phyloP scores from a whole-genome alignment of 306 rosid species.

The Hylodesmum podocarpum region DNA sequence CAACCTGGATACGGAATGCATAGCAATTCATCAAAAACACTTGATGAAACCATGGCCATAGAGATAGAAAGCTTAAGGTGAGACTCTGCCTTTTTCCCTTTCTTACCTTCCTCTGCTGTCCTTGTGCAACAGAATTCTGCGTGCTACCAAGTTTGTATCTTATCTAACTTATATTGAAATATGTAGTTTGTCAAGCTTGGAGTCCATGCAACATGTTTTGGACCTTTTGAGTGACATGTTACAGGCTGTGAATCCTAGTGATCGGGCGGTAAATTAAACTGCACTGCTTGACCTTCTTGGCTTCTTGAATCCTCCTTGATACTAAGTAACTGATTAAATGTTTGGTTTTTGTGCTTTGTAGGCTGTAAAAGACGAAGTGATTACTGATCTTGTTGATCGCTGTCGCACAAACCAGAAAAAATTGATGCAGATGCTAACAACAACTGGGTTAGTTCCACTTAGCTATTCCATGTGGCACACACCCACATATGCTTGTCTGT shows the following conservation, averaged over 20 bases:
- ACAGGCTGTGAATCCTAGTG: constrained; percentile 81
- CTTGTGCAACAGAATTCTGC: not conserved
- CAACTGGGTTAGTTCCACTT: constrained; percentile 75
- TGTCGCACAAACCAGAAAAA: constrained; percentile 91
- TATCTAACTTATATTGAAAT: constrained; percentile 8
- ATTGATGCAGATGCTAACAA: constrained; percentile 95
- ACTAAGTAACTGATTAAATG: constrained; percentile 8
- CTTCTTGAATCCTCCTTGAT: constrained; percentile 17
- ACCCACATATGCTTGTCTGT: not conserved
- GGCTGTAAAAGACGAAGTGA: constrained; percentile 89
- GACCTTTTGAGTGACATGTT: constrained; percentile 95
- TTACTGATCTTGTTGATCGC: constrained; percentile 79
- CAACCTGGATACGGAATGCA: constrained; percentile 91
- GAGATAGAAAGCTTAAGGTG: constrained; percentile 88
- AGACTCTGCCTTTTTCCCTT: constrained; percentile 4
- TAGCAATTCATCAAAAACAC: constrained; percentile 85
- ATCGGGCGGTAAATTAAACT: constrained; percentile 55
- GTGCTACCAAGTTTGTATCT: not conserved
- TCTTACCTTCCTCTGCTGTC: constrained; percentile 3
- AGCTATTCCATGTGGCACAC: not conserved
- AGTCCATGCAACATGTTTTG: constrained; percentile 74
- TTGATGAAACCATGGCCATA: constrained; percentile 97
- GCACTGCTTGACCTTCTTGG: constrained; percentile 23
- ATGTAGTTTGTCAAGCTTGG: constrained; percentile 79
- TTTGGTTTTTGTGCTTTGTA: constrained; percentile 37